Percentiles rank a stretch among this genome's conserved stretches.
phyloP scores from a whole-genome alignment of 1,284 basidiomycete species.

The Ceratobasidium sp. region DNA sequence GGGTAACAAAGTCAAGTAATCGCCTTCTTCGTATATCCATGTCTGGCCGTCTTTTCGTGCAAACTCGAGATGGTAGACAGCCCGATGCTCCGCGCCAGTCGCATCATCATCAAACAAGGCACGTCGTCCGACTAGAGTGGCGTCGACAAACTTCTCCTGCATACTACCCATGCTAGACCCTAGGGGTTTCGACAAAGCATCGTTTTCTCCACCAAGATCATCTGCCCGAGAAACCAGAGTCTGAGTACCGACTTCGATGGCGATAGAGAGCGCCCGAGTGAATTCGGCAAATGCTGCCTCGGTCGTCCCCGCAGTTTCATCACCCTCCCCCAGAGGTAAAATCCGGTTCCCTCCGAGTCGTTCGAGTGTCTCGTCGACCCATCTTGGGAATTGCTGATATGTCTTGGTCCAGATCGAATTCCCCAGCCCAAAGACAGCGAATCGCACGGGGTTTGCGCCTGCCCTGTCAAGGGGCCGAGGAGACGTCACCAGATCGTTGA shows the following conservation, averaged over 20 bases:
- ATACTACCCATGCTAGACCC: slow-evolving; percentile 18
- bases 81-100: not conserved
- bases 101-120: slow-evolving; percentile 10
- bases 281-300: slow-evolving; percentile 19
- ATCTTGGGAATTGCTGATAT: slow-evolving; percentile 26
- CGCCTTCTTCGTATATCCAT: slow-evolving; percentile 15
- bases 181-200: not conserved
- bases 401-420: slow-evolving; percentile 32
- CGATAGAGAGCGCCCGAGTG: slow-evolving; percentile 21
- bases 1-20: slow-evolving; percentile 9
- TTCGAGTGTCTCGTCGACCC: slow-evolving; percentile 17
- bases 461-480: slow-evolving; percentile 17
- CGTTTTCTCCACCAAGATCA: not conserved
- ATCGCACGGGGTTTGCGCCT: slow-evolving; percentile 13
- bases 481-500: slow-evolving; percentile 16
- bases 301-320: slow-evolving; percentile 15
- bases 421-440: slow-evolving; percentile 24
- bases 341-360: slow-evolving; percentile 11
- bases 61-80: slow-evolving; percentile 20
- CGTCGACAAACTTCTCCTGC: slow-evolving; percentile 25
- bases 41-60: slow-evolving; percentile 14
- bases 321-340: slow-evolving; percentile 7
- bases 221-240: not conserved
- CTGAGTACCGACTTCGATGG: slow-evolving; percentile 26
- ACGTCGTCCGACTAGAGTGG: slow-evolving; percentile 5